These are phyloP conservation scores for Karstenula rhodostoma DNA, from an alignment of 2,329 filamentous ascomycete species.

Conservation along the genomic window DNA sequence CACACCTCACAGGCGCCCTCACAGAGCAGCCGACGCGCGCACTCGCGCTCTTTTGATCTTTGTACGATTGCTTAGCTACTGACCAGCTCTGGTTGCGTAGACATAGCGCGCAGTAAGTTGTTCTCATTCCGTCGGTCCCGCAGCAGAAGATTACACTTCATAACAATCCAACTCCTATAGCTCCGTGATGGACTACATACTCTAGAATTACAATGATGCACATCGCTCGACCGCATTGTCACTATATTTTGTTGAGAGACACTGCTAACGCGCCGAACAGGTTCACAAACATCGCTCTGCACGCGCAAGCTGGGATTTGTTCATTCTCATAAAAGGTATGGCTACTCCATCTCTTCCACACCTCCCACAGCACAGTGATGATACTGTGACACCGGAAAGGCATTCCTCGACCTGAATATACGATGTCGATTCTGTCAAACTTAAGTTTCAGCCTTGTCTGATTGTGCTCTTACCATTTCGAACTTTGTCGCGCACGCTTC, in stretches of 20 bases:
- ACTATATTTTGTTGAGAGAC: conserved; percentile 6
- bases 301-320: not conserved
- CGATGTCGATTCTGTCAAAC: conserved; percentile 70
- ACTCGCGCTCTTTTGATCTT: conserved; percentile 13
- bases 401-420: conserved; percentile 73
- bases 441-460: conserved; percentile 77
- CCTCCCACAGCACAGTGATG: conserved; percentile 61
- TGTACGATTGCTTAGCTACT: not conserved
- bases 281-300: not conserved
- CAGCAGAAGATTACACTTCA: conserved; percentile 53
- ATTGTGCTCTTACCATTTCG: conserved; percentile 45
- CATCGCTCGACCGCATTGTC: conserved; percentile 19
- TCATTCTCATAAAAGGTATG: conserved; percentile 52
- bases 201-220: conserved; percentile 67
- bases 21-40: conserved; percentile 9
- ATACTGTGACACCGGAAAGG: conserved; percentile 69
- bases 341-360: conserved; percentile 16
- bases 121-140: conserved; percentile 13
- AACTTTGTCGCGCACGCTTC: conserved; percentile 18
- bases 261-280: conserved; percentile 30
- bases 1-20: not conserved
- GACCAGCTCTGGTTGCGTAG: conserved; percentile 1
- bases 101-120: conserved; percentile 15
- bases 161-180: conserved; percentile 68
- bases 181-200: conserved; percentile 60